Base-by-base conservation (phyloP, 331 rosid genomes). In the Pyracantha coccinea region DNA sequence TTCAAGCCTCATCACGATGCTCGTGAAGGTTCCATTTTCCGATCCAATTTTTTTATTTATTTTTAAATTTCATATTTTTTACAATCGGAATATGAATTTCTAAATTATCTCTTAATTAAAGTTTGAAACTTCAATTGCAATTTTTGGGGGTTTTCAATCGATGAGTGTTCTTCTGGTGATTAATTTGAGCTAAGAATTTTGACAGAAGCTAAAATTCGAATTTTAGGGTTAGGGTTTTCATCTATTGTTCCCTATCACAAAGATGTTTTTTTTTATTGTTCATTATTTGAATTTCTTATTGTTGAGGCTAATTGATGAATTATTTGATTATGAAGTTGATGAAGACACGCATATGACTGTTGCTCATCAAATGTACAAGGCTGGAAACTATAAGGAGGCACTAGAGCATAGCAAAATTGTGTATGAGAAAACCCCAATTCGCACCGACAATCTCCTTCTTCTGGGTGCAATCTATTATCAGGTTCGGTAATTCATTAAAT, bases 381-480 rank as follows among this genome's bases (percentile, higher is more conserved):
- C 88, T 68, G 97, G 96, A 6, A 92, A 80, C 73, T 95, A 86
- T 77, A 90, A 95, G 85, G 92, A 87, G 85, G 99, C 99, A 4
- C 78, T 92, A 58, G 97, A 95, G 84, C 93, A 89, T 70, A 87
- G 99, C 85, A 92, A 68, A 66, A 63, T 79, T 21, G 97, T 92
- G 27, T 92, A 95, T 80, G 99, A 90, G 70, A 89, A 90, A 82
- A 92, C 80, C 83, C 88, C 96, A 1, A 88, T 85, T 64, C 97
- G 97, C 61, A 89, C 99, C 1, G 99, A 95, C 79, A 95, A 95
- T 75, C 87, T 95, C 73, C 91, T 95, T 74, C 96, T 95, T 27
- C 78, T 92, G 86, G 99, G 99, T 68, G 99, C 99, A 80, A 83
- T 89, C 59, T 92, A 92, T 77, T 95, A 92, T 84, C 99, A 95